Evolutionary conservation across 805 yeast genomes (phyloP), one percentile per base, ranked within the genome.

Genomic region (Phaffomyces antillensis): DNA sequence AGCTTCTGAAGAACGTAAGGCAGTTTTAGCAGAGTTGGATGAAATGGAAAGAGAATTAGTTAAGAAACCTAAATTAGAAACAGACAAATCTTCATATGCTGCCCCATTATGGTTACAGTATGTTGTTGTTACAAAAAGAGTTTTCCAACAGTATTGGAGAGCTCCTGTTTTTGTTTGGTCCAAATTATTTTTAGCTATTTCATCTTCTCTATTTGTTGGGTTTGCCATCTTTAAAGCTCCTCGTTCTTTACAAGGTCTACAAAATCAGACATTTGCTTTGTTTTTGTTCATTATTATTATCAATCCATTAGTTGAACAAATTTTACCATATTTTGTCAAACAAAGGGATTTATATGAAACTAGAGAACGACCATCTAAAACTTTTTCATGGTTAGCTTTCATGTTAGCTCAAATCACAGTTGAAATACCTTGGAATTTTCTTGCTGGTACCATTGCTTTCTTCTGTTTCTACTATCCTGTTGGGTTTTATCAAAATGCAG

Each of bases 221-320:
- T 83, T 83, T 63, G 75, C 88, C 5, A 81, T 83, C 63, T 86
- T 76, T 70, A 81, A 79, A 48, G 85, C 91, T 23, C 69, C 70
- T 46, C 73, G 69, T 17, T 71, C 86, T 3, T 58, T 75, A 39
- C 91, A 78, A 64, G 81, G 86, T 59, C 62, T 86, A 55, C 96
- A 88, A 63, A 86, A 86, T 64, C 93, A 83, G 67, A 80, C 85
- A 88, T 77, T 83, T 54, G 71, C 89, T 3, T 59, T 83, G 37
- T 86, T 86, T 67, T 81, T 84, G 87, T 74, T 79, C 55, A 59
- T 77, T 36, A 71, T 77, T 53, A 67, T 75, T 41, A 71, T 79
- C 64, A 72, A 72, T 51, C 79, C 84, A 23, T 56, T 80, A 53
- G 58, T 79, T 41, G 77, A 80, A 51, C 89, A 83, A 61, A 71